Evolutionary conservation across 169 alveolate genomes (phyloP).

Genomic region (Plasmodium gonderi): DNA sequence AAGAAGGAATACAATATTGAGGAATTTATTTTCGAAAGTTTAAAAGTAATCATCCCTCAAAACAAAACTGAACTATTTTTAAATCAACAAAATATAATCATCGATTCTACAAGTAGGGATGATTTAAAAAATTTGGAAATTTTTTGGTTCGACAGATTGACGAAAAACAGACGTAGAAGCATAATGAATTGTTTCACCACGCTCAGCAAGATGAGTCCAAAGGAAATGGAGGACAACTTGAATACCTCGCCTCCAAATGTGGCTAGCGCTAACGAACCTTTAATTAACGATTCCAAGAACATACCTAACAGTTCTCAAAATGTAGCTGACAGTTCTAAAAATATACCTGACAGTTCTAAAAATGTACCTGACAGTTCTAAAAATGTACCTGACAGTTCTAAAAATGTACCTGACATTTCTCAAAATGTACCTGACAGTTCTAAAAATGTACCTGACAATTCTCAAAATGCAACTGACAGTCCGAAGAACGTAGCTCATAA

Average conservation of each 20-base stretch:
- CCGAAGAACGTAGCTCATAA: background rate
- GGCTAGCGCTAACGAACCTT: background rate
- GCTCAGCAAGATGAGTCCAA: background rate
- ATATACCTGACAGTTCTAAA: background rate
- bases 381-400: background rate
- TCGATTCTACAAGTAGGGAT: constrained; percentile 21
- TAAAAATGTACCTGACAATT: background rate
- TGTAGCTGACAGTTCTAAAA: background rate
- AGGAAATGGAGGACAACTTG: background rate
- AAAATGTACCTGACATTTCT: background rate
- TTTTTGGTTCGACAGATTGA: constrained; percentile 58
- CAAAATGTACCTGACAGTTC: background rate
- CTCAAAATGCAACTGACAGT: background rate
- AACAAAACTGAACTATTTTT: constrained; percentile 30
- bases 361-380: background rate
- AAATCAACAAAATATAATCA: constrained; percentile 22
- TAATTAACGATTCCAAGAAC: background rate
- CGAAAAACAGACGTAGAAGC: constrained; percentile 41
- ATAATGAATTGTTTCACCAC: constrained; percentile 48
- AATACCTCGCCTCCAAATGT: too few species aligned
- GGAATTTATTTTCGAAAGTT: constrained; percentile 44
- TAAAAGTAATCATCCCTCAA: constrained; percentile 45
- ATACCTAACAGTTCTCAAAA: background rate
- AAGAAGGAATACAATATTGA: constrained; percentile 68
- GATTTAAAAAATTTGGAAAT: constrained; percentile 52